Evolutionary conservation across 495 filamentous ascomycete genomes (phyloP), one percentile per base, ranked within the genome.

Genomic region (Articulospora tetracladia): DNA sequence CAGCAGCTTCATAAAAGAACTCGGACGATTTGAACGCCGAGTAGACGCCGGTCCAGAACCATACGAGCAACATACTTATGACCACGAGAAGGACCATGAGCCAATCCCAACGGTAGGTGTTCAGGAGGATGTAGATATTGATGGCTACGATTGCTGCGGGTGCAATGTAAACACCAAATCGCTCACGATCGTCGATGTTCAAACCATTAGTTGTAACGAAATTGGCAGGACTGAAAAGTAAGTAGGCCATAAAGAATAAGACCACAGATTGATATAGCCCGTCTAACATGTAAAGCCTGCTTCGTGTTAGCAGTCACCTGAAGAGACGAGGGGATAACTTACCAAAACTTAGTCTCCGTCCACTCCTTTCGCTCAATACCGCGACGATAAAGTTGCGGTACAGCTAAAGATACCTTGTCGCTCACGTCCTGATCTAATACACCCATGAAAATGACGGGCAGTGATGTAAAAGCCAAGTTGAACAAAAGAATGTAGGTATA

Each of bases 71-170:
- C 60, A 87, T 87, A 73, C 92, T 96, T 69, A 97, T 80, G 49
- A 68, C 69, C 27, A 92, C 86, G 66, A 96, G 86, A 68, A 97
- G 77, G 13, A 90, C 66, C 63, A 93, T 91, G 66, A 98, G 77
- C 93, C 93, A 98, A 72, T 99, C 95, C 95, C 95, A 98, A 58
- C 92, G 81, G 72, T 94, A 98, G 4, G 89, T 93, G 72, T 99
- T 99, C 76, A 99, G 82, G 62, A 98, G 76, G 66, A 99, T 88
- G 77, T 98, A 99, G 56, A 86, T 70, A 69, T 99, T 99, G 74
- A 96, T 94, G 46, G 86, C 86, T 66, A 96, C 77, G 47, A 95
- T 85, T 15, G 90, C 84, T 53, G 87, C 89, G 53, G 85, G 82
- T 2, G 84, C 92, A 56, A 97, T 82, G 66, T 91, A 91, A 53